Base-by-base conservation (phyloP, 1,284 basidiomycete species). In the Ceratobasidium papillatum region DNA sequence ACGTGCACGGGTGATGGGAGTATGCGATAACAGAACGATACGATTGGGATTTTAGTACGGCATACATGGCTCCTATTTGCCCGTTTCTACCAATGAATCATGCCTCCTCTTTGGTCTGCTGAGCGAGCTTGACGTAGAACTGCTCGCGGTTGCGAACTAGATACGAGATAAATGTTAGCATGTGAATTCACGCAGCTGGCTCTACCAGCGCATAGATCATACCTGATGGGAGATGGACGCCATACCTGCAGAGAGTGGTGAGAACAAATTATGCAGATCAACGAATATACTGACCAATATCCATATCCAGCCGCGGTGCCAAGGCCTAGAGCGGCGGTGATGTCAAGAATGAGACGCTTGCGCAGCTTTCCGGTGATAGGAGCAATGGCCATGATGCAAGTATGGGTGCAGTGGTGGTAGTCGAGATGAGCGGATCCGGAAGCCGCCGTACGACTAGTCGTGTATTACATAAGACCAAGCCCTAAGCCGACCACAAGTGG, bases 301-400 rank as follows among this genome's bases (percentile, higher is more conserved):
- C 86, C 86, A 80, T 93, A 95, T 56, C 88, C 94, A 30, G 86
- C 85, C 72, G 88, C 85, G 75, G 90, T 77, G 45, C 93, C 94
- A 71, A 95, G 87, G 78, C 92, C 93, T 56, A 95, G 81, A 45
- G 88, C 86, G 79, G 87, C 85, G 72, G 88, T 85, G 77, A 95
- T 79, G 81, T 95, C 94, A 77, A 93, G 87, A 88, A 93, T 93
- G 83, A 95, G 89, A 79, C 89, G 87, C 85, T 95, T 95, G 85
- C 94, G 92, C 84, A 95, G 91, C 84, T 89, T 94, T 82, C 94
- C 94, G 74, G 91, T 91, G 83, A 95, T 94, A 79, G 94, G 94
- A 78, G 92, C 91, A 81, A 95, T 91, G 80, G 91, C 82, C 91
- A 93, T 93, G 59, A 51, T 75, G 66, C n/a, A n/a, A n/a, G n/a